phyloP scores from a whole-genome alignment of 2,329 filamentous ascomycete species.

The Aspergillus sp. region DNA sequence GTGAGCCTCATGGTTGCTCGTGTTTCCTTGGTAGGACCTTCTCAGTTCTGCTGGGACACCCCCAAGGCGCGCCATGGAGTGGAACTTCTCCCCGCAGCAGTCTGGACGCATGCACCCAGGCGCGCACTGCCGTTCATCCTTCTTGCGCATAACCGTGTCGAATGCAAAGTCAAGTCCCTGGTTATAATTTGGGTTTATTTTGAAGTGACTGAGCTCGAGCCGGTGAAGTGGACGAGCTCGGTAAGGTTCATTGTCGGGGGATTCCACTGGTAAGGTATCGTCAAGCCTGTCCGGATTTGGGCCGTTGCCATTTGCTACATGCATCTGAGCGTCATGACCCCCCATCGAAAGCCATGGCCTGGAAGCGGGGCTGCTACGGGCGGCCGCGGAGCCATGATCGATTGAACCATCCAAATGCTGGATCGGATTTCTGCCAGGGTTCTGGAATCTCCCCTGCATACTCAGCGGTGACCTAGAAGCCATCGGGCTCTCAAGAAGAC shows the following conservation, averaged over 20 bases:
- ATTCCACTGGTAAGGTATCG: slow-evolving; percentile 3
- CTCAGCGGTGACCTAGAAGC: slow-evolving; percentile 14
- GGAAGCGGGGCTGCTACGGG: background rate
- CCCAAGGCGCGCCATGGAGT: slow-evolving; percentile 48
- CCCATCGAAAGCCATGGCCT: background rate
- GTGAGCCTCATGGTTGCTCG: slow-evolving; percentile 43
- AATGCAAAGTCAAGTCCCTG: slow-evolving; percentile 64
- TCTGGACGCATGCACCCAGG: slow-evolving; percentile 63
- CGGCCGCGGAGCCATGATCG: background rate
- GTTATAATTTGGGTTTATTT: slow-evolving; percentile 64
- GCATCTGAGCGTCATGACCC: background rate
- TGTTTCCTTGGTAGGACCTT: slow-evolving; percentile 4
- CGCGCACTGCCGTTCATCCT: slow-evolving; percentile 58
- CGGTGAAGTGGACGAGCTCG: slow-evolving; percentile 49
- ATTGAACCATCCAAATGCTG: background rate
- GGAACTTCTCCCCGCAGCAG: slow-evolving; percentile 68
- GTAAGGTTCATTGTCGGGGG: slow-evolving; percentile 37
- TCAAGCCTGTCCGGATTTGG: background rate
- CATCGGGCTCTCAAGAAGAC: slow-evolving; percentile 22
- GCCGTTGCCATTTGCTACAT: background rate
- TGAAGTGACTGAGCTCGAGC: slow-evolving; percentile 65
- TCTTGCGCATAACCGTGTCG: slow-evolving; percentile 62
- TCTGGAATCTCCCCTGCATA: background rate
- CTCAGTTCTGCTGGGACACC: slow-evolving; percentile 20
- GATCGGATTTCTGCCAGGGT: background rate